Percentiles rank a stretch among this genome's conserved stretches.
phyloP scores from a whole-genome alignment of 805 yeast species.

The Spathaspora girioi region DNA sequence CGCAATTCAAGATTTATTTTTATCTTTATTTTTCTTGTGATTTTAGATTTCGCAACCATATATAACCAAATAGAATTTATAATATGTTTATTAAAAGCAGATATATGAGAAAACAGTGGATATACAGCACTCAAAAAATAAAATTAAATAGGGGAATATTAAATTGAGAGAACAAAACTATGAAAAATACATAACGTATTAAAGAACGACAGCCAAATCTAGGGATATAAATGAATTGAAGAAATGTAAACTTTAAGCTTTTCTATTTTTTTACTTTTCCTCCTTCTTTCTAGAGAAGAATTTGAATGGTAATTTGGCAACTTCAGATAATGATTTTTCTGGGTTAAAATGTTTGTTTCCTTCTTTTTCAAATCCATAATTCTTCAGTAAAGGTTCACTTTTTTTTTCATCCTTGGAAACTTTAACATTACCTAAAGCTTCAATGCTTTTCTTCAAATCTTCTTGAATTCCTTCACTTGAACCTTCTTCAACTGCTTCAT shows the following conservation, averaged over 20 bases:
- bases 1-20: background rate
- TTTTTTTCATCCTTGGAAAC: slow-evolving; percentile 4
- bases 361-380: slow-evolving; percentile 10
- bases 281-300: slow-evolving; percentile 16
- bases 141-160: background rate
- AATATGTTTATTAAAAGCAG: background rate
- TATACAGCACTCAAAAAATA: background rate
- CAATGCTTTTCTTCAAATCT: slow-evolving; percentile 8
- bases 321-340: slow-evolving; percentile 22
- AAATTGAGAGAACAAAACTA: background rate
- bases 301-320: slow-evolving; percentile 22
- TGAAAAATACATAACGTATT: background rate
- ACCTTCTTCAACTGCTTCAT: slow-evolving; percentile 2
- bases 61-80: background rate
- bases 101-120: background rate
- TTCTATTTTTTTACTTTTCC: slow-evolving; percentile 2
- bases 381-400: slow-evolving; percentile 5
- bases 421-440: slow-evolving; percentile 6
- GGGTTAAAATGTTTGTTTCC: slow-evolving; percentile 17
- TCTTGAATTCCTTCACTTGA: slow-evolving; percentile 4
- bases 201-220: background rate
- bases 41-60: background rate
- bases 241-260: background rate
- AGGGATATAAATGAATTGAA: background rate
- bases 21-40: background rate